Conservation (phyloP, 164 flowering plant genomes). For the Cinnamomum micranthum region DNA sequence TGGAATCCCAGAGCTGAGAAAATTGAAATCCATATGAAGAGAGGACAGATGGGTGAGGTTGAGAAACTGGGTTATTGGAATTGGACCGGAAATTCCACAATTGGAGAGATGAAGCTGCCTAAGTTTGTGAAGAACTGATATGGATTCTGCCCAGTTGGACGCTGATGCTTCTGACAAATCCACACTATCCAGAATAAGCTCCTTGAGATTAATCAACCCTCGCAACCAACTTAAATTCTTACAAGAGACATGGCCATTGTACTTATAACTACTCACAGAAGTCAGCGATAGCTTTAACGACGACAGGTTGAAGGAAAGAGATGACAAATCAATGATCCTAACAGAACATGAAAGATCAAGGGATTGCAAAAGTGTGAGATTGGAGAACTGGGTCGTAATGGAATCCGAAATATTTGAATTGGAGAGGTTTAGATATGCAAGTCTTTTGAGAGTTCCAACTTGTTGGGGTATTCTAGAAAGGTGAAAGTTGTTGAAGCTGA, state of each 20-base stretch:
- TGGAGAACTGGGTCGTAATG: slow-evolving; percentile 14
- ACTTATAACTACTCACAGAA: neutral
- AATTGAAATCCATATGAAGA: neutral
- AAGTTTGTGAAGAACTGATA: slow-evolving; percentile 11
- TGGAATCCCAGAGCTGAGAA: slow-evolving; percentile 11
- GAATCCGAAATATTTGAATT: neutral
- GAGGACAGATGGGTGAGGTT: too few relatives aligned
- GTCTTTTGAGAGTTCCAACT: too few relatives aligned
- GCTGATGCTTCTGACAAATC: slow-evolving; percentile 8
- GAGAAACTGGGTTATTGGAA: too few relatives aligned
- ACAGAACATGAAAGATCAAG: slow-evolving; percentile 19
- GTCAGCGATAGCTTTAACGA: neutral
- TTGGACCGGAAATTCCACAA: too few relatives aligned
- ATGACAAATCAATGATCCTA: neutral
- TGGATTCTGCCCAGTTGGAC: slow-evolving; percentile 12
- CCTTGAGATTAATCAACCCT: slow-evolving; percentile 12
- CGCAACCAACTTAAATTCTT: slow-evolving; percentile 12
- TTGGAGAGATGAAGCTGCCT: slow-evolving; percentile 11
- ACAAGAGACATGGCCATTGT: neutral
- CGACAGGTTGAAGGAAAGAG: slow-evolving; percentile 6
- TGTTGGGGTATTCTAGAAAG: too few relatives aligned
- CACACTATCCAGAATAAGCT: slow-evolving; percentile 11
- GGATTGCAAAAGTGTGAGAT: slow-evolving; percentile 10
- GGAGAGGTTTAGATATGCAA: too few relatives aligned
- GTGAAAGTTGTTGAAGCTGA: too few relatives aligned